Conservation (phyloP, 768 basidiomycete genomes). For the Paxillus involutus region DNA sequence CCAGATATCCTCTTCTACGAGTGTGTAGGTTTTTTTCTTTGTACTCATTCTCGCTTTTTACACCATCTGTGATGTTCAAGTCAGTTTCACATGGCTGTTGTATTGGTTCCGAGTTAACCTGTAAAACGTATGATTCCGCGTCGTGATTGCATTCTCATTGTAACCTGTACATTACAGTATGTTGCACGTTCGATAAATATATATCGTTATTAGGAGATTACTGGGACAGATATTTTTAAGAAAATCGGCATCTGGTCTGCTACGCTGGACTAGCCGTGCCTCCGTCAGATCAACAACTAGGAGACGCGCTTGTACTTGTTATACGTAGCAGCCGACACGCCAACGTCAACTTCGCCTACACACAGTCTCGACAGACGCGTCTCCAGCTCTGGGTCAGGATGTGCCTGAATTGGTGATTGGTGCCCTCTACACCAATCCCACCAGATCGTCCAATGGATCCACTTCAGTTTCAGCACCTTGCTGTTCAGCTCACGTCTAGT, state of each 20-base stretch:
- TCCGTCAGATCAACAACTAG: not conserved
- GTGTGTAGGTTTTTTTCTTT: conserved; percentile 4
- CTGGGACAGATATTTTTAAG: not conserved
- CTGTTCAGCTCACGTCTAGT: conserved; percentile 18
- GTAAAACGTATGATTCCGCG: not conserved
- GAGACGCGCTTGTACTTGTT: conserved; percentile 34
- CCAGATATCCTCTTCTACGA: conserved; percentile 19
- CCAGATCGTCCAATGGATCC: conserved; percentile 34
- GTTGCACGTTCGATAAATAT: conserved; percentile 3
- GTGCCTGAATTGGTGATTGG: conserved; percentile 17
- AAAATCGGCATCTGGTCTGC: too few species aligned
- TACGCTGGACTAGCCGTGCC: not conserved
- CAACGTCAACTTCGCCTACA: conserved; percentile 27
- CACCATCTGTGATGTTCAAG: not conserved
- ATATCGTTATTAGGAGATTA: not conserved
- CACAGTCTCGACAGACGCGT: conserved; percentile 20
- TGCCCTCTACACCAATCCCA: conserved; percentile 25
- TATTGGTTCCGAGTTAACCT: not conserved
- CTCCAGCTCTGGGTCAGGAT: conserved; percentile 25
- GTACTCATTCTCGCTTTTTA: conserved; percentile 6
- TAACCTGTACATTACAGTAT: too few species aligned
- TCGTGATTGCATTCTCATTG: not conserved
- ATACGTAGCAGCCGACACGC: conserved; percentile 28
- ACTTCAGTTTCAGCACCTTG: conserved; percentile 28
- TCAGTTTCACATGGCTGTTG: not conserved